These are phyloP conservation scores for Torrubiella hemipterigena DNA, from an alignment of 2,329 filamentous ascomycete genomes.

Conservation along the genomic window DNA sequence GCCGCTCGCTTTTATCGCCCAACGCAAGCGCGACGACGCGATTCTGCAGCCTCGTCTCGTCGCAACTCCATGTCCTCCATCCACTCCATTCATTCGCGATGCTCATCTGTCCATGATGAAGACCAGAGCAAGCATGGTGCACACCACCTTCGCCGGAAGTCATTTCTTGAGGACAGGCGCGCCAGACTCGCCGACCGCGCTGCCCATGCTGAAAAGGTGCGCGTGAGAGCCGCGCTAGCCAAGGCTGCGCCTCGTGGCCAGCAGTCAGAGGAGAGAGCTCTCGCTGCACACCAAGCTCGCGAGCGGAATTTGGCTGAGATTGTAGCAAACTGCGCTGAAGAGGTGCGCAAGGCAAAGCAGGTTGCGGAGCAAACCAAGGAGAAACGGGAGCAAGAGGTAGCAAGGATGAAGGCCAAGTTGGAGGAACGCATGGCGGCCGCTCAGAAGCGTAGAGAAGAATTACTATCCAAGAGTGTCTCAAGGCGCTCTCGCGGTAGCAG, in stretches of 20 bases:
- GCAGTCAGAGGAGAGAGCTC: slow-evolving; percentile 62
- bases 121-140: slow-evolving; percentile 67
- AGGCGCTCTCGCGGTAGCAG: slow-evolving; percentile 43
- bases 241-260: slow-evolving; percentile 56
- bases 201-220: slow-evolving; percentile 73
- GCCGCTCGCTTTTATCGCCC: slow-evolving; percentile 67
- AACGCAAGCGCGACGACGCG: slow-evolving; percentile 54
- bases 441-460: slow-evolving; percentile 56
- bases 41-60: slow-evolving; percentile 66
- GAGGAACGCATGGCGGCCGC: slow-evolving; percentile 71
- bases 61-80: slow-evolving; percentile 70
- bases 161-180: slow-evolving; percentile 70
- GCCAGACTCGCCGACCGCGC: slow-evolving; percentile 69
- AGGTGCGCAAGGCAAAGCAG: slow-evolving; percentile 71
- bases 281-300: slow-evolving; percentile 66
- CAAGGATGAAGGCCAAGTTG: slow-evolving; percentile 59
- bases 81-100: slow-evolving; percentile 61
- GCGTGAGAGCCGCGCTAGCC: slow-evolving; percentile 59
- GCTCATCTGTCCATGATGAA: slow-evolving; percentile 40
- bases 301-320: slow-evolving; percentile 76
- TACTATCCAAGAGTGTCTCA: slow-evolving; percentile 41
- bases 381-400: slow-evolving; percentile 62
- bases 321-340: slow-evolving; percentile 68
- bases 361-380: slow-evolving; percentile 75
- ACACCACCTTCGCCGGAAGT: slow-evolving; percentile 67